Conservation (phyloP, 106 monocot genomes). For the Hemerocallis citrina region DNA sequence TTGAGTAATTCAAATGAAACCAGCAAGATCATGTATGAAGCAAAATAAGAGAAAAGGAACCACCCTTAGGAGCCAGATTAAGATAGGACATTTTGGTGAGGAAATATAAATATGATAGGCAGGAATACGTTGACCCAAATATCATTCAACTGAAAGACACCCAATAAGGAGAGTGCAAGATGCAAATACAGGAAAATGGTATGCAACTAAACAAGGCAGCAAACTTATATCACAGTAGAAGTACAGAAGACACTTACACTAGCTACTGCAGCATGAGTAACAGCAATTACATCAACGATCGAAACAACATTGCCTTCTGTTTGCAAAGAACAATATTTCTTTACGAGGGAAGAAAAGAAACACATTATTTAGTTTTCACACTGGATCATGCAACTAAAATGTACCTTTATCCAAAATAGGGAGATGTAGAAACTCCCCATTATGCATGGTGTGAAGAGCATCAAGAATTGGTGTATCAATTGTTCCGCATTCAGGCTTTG, state of each 20-base stretch:
- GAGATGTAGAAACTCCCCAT: slow-evolving; percentile 85
- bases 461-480: slow-evolving; percentile 84
- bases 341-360: neutral
- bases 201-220: neutral
- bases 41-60: no score
- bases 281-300: slow-evolving; percentile 28
- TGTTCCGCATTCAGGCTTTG: slow-evolving; percentile 81
- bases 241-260: slow-evolving; percentile 19
- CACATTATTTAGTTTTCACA: neutral
- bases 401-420: slow-evolving; percentile 89
- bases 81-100: no score
- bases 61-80: no score
- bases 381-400: no score
- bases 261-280: slow-evolving; percentile 28
- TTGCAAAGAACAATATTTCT: neutral
- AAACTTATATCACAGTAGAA: neutral
- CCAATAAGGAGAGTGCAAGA: neutral
- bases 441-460: slow-evolving; percentile 92
- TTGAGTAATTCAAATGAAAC: no score
- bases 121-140: no score
- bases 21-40: no score
- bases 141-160: neutral
- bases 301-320: slow-evolving; percentile 31
- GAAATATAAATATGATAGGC: no score
- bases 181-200: neutral